Percentiles rank a stretch among this genome's conserved stretches.
These are phyloP conservation scores for Syncephalastrum contaminatum DNA, from an alignment of 371 early-diverging fungal genomes.

Conservation along the genomic window DNA sequence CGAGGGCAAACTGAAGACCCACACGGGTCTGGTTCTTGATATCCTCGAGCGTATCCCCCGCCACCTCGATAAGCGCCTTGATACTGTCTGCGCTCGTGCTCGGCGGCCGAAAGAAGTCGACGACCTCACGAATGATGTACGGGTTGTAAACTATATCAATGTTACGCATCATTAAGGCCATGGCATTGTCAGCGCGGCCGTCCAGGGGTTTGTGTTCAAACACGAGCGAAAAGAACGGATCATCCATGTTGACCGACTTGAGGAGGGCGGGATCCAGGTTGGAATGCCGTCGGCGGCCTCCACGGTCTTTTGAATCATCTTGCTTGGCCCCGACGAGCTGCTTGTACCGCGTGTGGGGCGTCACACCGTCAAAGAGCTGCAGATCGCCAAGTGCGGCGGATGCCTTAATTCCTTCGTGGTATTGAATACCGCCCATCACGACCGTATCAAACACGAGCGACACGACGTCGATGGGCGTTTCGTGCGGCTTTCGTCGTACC, in stretches of 20 bases:
- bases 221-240: slow-evolving; percentile 82
- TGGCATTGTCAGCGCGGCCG: slow-evolving; percentile 83
- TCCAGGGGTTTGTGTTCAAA: slow-evolving; percentile 90
- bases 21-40: slow-evolving; percentile 88
- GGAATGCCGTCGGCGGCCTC: slow-evolving; percentile 11
- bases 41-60: slow-evolving; percentile 89
- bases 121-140: slow-evolving; percentile 66
- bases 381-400: slow-evolving; percentile 78
- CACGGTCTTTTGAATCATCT: background rate
- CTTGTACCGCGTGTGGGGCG: slow-evolving; percentile 73
- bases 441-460: slow-evolving; percentile 71
- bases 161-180: slow-evolving; percentile 83
- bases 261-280: slow-evolving; percentile 21
- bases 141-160: slow-evolving; percentile 92
- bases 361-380: slow-evolving; percentile 79
- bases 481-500: slow-evolving; percentile 69
- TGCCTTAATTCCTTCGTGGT: slow-evolving; percentile 69
- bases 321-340: slow-evolving; percentile 83
- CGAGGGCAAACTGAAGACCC: slow-evolving; percentile 84
- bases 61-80: slow-evolving; percentile 73
- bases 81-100: slow-evolving; percentile 76
- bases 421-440: slow-evolving; percentile 50
- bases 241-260: slow-evolving; percentile 19
- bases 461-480: slow-evolving; percentile 51
- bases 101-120: slow-evolving; percentile 86